Conservation (phyloP, 1,284 basidiomycete species). For the Moniliophthora roreri region DNA sequence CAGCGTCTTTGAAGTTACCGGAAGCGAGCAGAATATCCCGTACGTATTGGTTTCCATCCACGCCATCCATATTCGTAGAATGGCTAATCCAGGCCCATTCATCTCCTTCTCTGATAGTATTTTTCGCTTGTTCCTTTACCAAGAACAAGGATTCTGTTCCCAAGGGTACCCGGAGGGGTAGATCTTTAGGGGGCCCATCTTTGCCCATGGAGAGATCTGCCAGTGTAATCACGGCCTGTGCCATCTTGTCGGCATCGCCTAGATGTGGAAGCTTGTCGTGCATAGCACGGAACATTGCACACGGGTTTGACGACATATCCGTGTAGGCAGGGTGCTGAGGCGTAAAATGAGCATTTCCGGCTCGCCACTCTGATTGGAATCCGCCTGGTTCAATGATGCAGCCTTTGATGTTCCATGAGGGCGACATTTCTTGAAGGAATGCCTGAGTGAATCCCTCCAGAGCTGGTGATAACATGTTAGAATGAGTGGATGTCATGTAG, state of each 20-base stretch:
- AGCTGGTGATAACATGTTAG: conserved; percentile 20
- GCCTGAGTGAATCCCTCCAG: conserved; percentile 34
- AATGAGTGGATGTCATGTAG: background rate
- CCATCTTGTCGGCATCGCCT: conserved; percentile 30
- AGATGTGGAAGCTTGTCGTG: conserved; percentile 14
- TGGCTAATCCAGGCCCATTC: conserved; percentile 27
- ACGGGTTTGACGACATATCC: conserved; percentile 16
- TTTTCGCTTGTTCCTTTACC: conserved; percentile 26
- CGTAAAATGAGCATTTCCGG: conserved; percentile 23
- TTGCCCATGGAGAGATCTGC: conserved; percentile 17
- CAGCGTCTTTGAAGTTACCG: conserved; percentile 14
- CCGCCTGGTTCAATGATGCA: conserved; percentile 36
- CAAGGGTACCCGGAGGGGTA: conserved; percentile 33
- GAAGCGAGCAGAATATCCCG: conserved; percentile 13
- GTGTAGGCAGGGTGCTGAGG: conserved; percentile 25
- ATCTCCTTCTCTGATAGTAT: conserved; percentile 26
- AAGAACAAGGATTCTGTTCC: conserved; percentile 30
- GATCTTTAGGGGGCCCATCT: conserved; percentile 14
- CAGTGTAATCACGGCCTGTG: conserved; percentile 30
- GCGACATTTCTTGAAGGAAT: conserved; percentile 32
- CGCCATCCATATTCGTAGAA: conserved; percentile 29
- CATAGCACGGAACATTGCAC: conserved; percentile 12
- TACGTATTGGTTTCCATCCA: conserved; percentile 21
- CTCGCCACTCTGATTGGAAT: conserved; percentile 32
- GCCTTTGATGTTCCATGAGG: conserved; percentile 39